These are phyloP conservation scores for Mrakiaceae sp. DNA, from an alignment of 1,284 basidiomycete genomes.

Conservation along the genomic window DNA sequence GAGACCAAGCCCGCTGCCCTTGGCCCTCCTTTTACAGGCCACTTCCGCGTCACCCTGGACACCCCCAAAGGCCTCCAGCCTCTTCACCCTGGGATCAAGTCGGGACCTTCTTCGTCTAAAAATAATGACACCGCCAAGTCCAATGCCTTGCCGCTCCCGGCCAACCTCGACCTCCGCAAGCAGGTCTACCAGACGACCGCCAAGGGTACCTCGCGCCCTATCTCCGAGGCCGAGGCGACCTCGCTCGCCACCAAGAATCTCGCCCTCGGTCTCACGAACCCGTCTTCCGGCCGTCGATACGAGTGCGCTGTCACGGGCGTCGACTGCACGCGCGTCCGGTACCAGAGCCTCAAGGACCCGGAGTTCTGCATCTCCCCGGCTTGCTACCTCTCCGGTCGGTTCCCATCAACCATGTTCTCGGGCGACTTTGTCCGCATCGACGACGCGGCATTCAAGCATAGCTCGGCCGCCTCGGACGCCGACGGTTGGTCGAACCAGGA, in stretches of 20 bases:
- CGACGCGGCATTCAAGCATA: slow-evolving; percentile 42
- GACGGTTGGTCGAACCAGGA: slow-evolving; percentile 90
- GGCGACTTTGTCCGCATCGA: slow-evolving; percentile 94
- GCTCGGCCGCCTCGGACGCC: slow-evolving; percentile 35
- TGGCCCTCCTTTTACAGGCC: slow-evolving; percentile 94
- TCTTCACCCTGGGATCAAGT: slow-evolving; percentile 71
- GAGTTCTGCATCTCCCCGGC: slow-evolving; percentile 67
- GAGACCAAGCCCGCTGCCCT: slow-evolving; percentile 88
- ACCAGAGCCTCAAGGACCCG: slow-evolving; percentile 86
- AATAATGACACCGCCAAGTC: slow-evolving; percentile 18
- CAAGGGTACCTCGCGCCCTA: slow-evolving; percentile 54
- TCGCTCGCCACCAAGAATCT: slow-evolving; percentile 27
- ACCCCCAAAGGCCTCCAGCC: slow-evolving; percentile 93
- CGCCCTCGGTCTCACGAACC: slow-evolving; percentile 25
- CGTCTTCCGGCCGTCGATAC: slow-evolving; percentile 40
- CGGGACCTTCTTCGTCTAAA: slow-evolving; percentile 37
- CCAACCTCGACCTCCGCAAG: slow-evolving; percentile 62
- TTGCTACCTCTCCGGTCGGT: slow-evolving; percentile 92
- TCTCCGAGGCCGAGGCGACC: slow-evolving; percentile 54
- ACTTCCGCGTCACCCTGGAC: slow-evolving; percentile 95
- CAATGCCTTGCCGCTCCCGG: slow-evolving; percentile 48
- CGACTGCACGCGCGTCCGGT: slow-evolving; percentile 78
- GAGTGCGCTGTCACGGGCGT: slow-evolving; percentile 89
- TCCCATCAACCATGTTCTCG: slow-evolving; percentile 90
- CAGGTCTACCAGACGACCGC: slow-evolving; percentile 79